Evolutionary conservation across 129 eudicot species (phyloP).

Genomic region (Rutidosis leptorrhynchoides): DNA sequence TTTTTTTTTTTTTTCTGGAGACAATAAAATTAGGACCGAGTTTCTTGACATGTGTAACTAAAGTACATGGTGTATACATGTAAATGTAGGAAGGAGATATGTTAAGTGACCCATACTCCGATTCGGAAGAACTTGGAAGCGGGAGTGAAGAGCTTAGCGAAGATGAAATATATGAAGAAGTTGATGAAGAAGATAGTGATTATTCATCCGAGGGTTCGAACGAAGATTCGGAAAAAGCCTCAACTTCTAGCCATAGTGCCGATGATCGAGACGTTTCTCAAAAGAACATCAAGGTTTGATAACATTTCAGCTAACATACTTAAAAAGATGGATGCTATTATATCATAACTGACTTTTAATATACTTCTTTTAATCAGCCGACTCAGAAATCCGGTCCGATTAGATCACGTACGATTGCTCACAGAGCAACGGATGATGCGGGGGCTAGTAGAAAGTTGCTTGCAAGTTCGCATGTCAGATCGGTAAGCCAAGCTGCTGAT

Average conservation of each 20-base stretch:
- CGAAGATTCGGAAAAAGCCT: slow-evolving; percentile 44
- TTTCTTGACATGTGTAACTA: background rate
- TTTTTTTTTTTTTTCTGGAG: too few species aligned
- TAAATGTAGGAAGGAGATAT: slow-evolving; percentile 60
- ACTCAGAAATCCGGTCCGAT: slow-evolving; percentile 23
- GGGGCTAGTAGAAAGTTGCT: slow-evolving; percentile 21
- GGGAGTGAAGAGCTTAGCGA: slow-evolving; percentile 82
- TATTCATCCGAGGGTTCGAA: slow-evolving; percentile 46
- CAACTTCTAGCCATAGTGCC: slow-evolving; percentile 46
- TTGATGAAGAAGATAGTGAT: slow-evolving; percentile 42
- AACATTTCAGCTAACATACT: background rate
- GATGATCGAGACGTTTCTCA: slow-evolving; percentile 23
- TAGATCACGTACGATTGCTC: slow-evolving; percentile 22
- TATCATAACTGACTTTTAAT: background rate
- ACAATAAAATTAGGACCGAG: too few species aligned
- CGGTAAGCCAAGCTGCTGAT: slow-evolving; percentile 22
- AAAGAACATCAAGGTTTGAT: slow-evolving; percentile 45
- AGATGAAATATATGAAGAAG: slow-evolving; percentile 54
- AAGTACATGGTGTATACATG: background rate
- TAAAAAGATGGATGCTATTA: slow-evolving; percentile 4
- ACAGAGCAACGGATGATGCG: slow-evolving; percentile 11
- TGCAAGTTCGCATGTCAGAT: slow-evolving; percentile 16
- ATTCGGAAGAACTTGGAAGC: slow-evolving; percentile 80
- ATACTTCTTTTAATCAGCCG: background rate
- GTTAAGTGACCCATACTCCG: slow-evolving; percentile 61